Conservation (phyloP, 2,329 filamentous ascomycete species). For the Ceratocystis huliohia region DNA sequence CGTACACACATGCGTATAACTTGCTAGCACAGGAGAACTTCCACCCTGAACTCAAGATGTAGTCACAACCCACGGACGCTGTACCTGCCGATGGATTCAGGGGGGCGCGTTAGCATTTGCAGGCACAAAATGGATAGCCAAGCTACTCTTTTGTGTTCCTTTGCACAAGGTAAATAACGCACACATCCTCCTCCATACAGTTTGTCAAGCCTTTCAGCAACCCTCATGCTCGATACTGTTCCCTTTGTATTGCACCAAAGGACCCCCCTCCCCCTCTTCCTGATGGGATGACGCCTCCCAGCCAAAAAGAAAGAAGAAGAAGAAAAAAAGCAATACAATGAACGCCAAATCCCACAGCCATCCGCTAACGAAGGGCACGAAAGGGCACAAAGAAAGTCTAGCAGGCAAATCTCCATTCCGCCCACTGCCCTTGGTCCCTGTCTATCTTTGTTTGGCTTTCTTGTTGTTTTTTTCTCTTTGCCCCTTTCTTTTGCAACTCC, state of each 20-base stretch:
- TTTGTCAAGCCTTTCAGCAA: no score
- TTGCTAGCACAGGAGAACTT: not conserved
- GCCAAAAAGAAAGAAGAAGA: not conserved
- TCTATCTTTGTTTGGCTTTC: not conserved
- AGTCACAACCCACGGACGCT: not conserved
- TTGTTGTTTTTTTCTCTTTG: not conserved
- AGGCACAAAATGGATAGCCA: not conserved
- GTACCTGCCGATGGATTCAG: slow-evolving; percentile 9
- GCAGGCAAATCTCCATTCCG: not conserved
- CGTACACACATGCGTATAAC: not conserved
- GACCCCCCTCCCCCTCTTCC: no score
- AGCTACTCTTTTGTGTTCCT: no score
- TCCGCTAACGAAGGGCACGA: not conserved
- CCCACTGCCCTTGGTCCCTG: not conserved
- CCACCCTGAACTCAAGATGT: not conserved
- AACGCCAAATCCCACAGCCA: not conserved
- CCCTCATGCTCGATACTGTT: no score
- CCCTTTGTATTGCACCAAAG: not conserved
- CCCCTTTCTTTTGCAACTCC: not conserved
- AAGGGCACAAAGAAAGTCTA: not conserved
- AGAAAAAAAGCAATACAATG: not conserved
- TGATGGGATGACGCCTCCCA: not conserved
- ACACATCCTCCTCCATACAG: no score
- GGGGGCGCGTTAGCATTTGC: slow-evolving; percentile 1
- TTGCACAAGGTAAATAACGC: no score